Evolutionary conservation across 345 rosid genomes (phyloP), one percentile per base, ranked within the genome.

Genomic region (Draba incana): DNA sequence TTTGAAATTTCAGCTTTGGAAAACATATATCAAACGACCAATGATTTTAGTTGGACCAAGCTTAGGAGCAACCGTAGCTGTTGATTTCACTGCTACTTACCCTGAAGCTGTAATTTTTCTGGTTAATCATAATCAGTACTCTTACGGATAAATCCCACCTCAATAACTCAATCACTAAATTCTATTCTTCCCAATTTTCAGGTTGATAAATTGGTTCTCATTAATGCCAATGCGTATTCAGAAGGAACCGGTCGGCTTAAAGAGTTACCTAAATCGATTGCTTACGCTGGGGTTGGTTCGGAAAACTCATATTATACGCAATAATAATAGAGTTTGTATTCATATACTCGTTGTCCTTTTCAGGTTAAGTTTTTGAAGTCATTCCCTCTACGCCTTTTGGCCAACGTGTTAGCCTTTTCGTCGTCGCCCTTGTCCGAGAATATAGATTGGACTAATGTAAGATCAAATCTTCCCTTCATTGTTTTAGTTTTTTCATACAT

Each of bases 41-140:
- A 78, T 88, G 84, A 78, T 81, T n/a, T 77, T 88, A 43, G 98
- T 92, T 14, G 98, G 98, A 79, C 98, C 98, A 59, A 92, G 98
- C 81, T 93, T 88, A 35, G 96, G 98, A 43, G 90, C 96, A 69
- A 76, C 96, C 0, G 84, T 82, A 59, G 98, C 96, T 20, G 82
- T 92, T 42, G 96, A 92, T 70, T 88, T 92, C 78, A 78, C 87
- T 15, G 85, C 80, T 68, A 83, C 79, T 53, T 83, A 85, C 80
- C 87, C 96, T 1, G 93, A 88, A 76, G 90, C 92, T 46, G 98
- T 88, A 79, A 84, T 3, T 82, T 20, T 80, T 55, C 10, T 3
- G 10, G 35, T 27, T 48, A 38, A 7, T 39, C 23, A 75, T 31
- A 53, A 27, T 24, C 53, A 59, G 10, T 20, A 28, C 48, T 61